Percentiles rank a stretch among this genome's conserved stretches.
These are phyloP conservation scores for Yamadazyma olivae DNA, from an alignment of 805 yeast genomes.

Conservation along the genomic window DNA sequence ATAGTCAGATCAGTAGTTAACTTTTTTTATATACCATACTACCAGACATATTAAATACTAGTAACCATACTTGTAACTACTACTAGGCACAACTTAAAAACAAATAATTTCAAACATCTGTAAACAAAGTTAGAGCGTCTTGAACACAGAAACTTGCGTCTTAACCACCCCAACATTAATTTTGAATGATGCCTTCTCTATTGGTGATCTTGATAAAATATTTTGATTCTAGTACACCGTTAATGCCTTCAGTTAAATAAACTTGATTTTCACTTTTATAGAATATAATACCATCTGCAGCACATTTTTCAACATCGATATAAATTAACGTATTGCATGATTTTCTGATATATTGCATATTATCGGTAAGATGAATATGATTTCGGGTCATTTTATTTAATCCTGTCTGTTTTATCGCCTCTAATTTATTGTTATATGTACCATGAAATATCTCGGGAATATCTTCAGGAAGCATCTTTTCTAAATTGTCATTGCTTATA, in stretches of 20 bases:
- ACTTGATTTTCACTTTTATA: conserved; percentile 73
- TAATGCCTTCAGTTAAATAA: conserved; percentile 10
- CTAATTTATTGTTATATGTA: conserved; percentile 52
- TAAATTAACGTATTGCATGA: conserved; percentile 57
- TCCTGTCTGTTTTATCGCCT: conserved; percentile 49
- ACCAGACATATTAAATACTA: too few species aligned
- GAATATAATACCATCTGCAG: conserved; percentile 44
- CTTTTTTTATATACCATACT: too few species aligned
- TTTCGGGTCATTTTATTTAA: conserved; percentile 69
- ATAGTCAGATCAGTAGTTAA: too few species aligned
- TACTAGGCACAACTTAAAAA: too few species aligned
- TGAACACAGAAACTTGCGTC: neutral
- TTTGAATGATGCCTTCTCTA: neutral
- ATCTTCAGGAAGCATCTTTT: conserved; percentile 27
- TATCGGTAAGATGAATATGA: conserved; percentile 83
- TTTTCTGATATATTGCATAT: conserved; percentile 71
- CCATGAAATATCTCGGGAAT: conserved; percentile 79
- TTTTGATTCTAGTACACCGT: conserved; percentile 6
- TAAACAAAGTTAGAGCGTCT: neutral
- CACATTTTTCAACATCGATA: conserved; percentile 51
- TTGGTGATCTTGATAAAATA: neutral
- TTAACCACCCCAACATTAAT: neutral
- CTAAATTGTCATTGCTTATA: conserved; percentile 38
- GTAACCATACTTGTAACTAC: too few species aligned
- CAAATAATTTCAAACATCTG: too few species aligned